These are phyloP conservation scores for Porphyrellus cyaneotinctus DNA, from an alignment of 768 basidiomycete species.

Conservation along the genomic window DNA sequence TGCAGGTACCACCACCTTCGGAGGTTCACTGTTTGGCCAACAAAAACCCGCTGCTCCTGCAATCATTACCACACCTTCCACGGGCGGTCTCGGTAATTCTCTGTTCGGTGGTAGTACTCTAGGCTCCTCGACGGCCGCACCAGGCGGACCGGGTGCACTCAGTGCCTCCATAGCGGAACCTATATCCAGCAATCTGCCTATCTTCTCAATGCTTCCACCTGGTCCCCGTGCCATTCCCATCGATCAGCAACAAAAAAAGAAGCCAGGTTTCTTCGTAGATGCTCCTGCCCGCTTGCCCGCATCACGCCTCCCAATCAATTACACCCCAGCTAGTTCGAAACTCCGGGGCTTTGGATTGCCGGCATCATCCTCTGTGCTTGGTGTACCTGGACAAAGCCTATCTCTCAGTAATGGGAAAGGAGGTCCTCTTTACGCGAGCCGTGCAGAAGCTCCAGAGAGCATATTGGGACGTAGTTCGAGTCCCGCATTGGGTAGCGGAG, in stretches of 20 bases:
- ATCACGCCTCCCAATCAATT: conserved; percentile 61
- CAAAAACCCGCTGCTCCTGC: conserved; percentile 47
- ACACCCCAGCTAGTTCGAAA: conserved; percentile 58
- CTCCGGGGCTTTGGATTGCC: conserved; percentile 62
- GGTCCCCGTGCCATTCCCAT: conserved; percentile 60
- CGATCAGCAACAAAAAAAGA: conserved; percentile 69
- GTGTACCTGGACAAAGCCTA: conserved; percentile 31
- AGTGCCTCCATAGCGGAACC: conserved; percentile 89
- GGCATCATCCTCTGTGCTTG: conserved; percentile 35
- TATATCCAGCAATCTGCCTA: conserved; percentile 65
- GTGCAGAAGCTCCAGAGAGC: conserved; percentile 54
- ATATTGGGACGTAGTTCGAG: conserved; percentile 55
- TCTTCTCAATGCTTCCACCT: conserved; percentile 71
- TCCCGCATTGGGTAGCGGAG: conserved; percentile 64
- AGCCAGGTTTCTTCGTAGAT: conserved; percentile 72
- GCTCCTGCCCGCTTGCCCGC: conserved; percentile 68
- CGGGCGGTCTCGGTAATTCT: conserved; percentile 34
- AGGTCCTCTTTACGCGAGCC: conserved; percentile 51
- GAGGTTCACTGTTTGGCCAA: conserved; percentile 45
- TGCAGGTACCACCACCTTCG: conserved; percentile 32
- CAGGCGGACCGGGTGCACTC: conserved; percentile 55
- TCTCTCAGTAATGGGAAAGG: conserved; percentile 55
- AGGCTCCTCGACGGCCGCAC: conserved; percentile 38
- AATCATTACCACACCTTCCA: conserved; percentile 42
- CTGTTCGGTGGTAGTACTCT: conserved; percentile 39